A percentile compares a stretch with the other conserved stretches of the same genome.
These are phyloP conservation scores for Ophiostoma tasmaniense DNA, from an alignment of 2,329 filamentous ascomycete species.

Conservation along the genomic window DNA sequence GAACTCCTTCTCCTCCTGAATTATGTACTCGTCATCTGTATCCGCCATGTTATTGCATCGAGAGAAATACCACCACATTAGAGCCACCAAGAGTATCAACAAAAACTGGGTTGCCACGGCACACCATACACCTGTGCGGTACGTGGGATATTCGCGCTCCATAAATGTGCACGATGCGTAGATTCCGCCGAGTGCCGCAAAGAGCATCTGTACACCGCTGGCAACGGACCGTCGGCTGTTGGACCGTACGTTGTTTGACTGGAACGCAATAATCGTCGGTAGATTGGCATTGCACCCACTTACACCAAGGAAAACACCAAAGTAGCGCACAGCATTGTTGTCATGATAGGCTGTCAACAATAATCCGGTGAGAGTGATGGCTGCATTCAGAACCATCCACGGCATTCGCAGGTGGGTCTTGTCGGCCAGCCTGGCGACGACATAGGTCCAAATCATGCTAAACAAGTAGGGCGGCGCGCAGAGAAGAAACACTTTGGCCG, in stretches of 20 bases:
- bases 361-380: slow-evolving; percentile 46
- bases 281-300: slow-evolving; percentile 70
- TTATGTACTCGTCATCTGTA: slow-evolving; percentile 2
- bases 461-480: background rate
- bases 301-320: slow-evolving; percentile 65
- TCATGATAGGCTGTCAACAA: slow-evolving; percentile 58
- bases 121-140: slow-evolving; percentile 46
- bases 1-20: background rate
- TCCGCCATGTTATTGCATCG: slow-evolving; percentile 42
- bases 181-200: slow-evolving; percentile 39
- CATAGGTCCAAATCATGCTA: slow-evolving; percentile 10
- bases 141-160: slow-evolving; percentile 45
- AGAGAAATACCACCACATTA: slow-evolving; percentile 34
- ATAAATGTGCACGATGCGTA: slow-evolving; percentile 59
- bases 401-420: background rate
- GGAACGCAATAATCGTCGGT: slow-evolving; percentile 65
- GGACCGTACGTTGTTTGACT: slow-evolving; percentile 71
- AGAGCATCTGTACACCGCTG: slow-evolving; percentile 27
- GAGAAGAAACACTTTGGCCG: slow-evolving; percentile 16
- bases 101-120: slow-evolving; percentile 44
- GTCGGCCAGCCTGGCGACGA: background rate
- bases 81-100: slow-evolving; percentile 36
- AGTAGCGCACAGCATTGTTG: slow-evolving; percentile 50
- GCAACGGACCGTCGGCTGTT: slow-evolving; percentile 23
- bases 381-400: background rate